phyloP scores from a whole-genome alignment of 495 filamentous ascomycete genomes.

The Clohesyomyces aquaticus region DNA sequence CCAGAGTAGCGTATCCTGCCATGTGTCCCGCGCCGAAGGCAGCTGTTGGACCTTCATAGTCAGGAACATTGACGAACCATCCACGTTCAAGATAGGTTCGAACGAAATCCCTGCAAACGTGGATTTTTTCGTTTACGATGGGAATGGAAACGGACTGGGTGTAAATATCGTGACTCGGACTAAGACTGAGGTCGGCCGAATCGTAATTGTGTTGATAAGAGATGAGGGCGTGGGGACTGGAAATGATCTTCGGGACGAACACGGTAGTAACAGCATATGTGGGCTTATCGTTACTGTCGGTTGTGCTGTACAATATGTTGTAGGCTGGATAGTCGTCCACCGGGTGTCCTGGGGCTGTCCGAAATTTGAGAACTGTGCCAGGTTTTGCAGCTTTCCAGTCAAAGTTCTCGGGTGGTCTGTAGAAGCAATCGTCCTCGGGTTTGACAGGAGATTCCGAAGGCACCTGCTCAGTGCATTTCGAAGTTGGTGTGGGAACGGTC shows the following conservation, averaged over 20 bases:
- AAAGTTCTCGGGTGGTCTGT: not conserved
- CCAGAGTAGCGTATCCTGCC: not conserved
- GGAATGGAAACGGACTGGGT: not conserved
- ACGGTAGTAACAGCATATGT: conserved; percentile 3
- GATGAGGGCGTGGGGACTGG: not conserved
- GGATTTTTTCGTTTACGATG: no score
- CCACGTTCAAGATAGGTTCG: not conserved
- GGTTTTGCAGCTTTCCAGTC: not conserved
- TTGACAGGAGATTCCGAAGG: no score
- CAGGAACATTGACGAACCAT: not conserved
- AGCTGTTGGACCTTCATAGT: not conserved
- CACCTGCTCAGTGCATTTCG: no score
- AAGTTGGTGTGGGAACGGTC: no score
- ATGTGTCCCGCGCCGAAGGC: not conserved
- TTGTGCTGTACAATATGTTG: conserved; percentile 3
- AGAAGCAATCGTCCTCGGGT: not conserved
- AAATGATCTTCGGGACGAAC: not conserved
- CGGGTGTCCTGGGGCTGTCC: not conserved
- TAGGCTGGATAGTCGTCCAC: not conserved
- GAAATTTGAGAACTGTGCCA: not conserved
- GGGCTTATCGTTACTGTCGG: not conserved
- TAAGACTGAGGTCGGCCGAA: not conserved
- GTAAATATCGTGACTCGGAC: not conserved
- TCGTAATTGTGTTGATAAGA: conserved; percentile 3
- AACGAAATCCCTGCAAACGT: not conserved